Base-by-base conservation (phyloP, 768 basidiomycete genomes). In the Leccinum broughii region DNA sequence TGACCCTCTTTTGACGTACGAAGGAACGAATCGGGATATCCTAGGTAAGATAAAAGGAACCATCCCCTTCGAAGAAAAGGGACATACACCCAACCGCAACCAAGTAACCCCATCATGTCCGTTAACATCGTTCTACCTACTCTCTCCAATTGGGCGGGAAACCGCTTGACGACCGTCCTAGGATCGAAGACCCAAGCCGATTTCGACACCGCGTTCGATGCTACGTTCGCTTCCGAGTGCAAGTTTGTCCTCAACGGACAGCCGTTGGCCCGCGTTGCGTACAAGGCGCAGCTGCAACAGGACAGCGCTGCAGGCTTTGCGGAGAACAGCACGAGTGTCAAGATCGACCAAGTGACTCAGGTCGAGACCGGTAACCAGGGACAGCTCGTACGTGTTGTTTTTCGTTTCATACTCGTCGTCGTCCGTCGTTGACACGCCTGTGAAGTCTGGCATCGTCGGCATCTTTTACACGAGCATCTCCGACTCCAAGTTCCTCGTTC, bases 131-230 rank as follows among this genome's bases (percentile, higher is more conserved):
- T 77, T 55, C 74, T 78, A 53, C 80, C 78, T 7, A 62, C 74
- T 3, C 81, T 83, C 61, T 72, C 74, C 26, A 66, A 68, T 46
- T 83, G 79, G 78, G 75, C 78, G 14, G 62, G 81, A 62, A 66
- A 71, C 54, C 78, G 67, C 63, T 53, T 84, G 56, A 68, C 69
- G 4, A 63, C 76, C 26, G 56, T 83, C 51, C 71, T 79, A 61
- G 61, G 73, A 58, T 77, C 81, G 6, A 78, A 77, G 35, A 77
- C 71, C 4, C 46, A 66, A 24, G 58, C 60, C 0, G 73, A 68
- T 17, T 80, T 82, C 59, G 59, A 75, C 51, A 34, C 60, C 20
- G 74, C 77, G 0, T 80, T 83, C 68, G 76, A 82, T 37, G 66
- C 59, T 2, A 78, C 80, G 60, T 67, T 84, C 59, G 73, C 78